phyloP scores from a whole-genome alignment of 805 yeast genomes.

The Lachancea mirantina region DNA sequence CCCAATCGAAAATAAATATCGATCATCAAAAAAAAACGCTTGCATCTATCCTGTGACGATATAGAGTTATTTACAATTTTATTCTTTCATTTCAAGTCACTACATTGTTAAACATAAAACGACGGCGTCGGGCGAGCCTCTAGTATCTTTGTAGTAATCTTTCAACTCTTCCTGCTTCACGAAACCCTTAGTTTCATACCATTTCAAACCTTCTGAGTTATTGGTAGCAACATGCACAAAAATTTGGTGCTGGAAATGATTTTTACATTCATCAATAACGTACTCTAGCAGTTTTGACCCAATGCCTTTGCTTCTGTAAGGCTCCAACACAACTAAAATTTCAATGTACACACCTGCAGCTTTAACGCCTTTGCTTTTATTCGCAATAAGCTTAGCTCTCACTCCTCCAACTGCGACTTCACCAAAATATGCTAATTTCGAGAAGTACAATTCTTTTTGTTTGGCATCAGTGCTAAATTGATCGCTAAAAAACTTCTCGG shows the following conservation, averaged over 20 bases:
- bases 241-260: constrained; percentile 36
- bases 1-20: too few relatives aligned
- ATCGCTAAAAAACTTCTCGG: constrained; percentile 21
- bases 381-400: constrained; percentile 45
- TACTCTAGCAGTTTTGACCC: constrained; percentile 53
- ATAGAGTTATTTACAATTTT: not conserved
- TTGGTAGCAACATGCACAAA: constrained; percentile 45
- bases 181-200: constrained; percentile 51
- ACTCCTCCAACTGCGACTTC: constrained; percentile 80
- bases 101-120: constrained; percentile 14
- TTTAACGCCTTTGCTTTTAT: constrained; percentile 31
- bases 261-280: constrained; percentile 49
- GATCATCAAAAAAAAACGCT: too few relatives aligned
- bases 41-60: too few relatives aligned
- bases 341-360: constrained; percentile 59
- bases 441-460: constrained; percentile 16
- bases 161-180: constrained; percentile 30
- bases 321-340: constrained; percentile 57
- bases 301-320: constrained; percentile 55
- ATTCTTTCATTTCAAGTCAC: constrained; percentile 1
- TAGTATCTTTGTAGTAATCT: constrained; percentile 37
- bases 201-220: constrained; percentile 37
- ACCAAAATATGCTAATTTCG: constrained; percentile 46
- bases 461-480: constrained; percentile 12
- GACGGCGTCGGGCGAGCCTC: constrained; percentile 18